These are phyloP conservation scores for Fusarium guadeloupense DNA, from an alignment of 2,329 filamentous ascomycete species.

Conservation along the genomic window DNA sequence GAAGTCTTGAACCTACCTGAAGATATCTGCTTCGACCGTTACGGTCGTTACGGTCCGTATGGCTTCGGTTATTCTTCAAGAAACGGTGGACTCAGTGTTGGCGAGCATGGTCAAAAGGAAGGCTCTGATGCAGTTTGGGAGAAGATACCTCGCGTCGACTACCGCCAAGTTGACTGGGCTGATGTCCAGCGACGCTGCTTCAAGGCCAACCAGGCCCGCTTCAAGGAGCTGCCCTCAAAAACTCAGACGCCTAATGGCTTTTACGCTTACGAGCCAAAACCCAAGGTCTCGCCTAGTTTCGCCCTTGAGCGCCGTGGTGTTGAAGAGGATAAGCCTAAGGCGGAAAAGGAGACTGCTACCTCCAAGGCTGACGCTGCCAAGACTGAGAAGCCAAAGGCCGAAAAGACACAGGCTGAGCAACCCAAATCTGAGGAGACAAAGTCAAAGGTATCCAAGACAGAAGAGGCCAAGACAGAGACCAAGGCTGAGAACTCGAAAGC, in stretches of 20 bases:
- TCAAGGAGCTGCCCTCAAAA: slow-evolving; percentile 59
- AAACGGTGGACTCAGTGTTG: slow-evolving; percentile 84
- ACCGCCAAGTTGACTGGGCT: slow-evolving; percentile 79
- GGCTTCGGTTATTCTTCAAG: slow-evolving; percentile 85
- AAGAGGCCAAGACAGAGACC: slow-evolving; percentile 4
- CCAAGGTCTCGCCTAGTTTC: slow-evolving; percentile 3
- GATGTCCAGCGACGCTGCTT: slow-evolving; percentile 79
- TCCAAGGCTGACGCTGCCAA: slow-evolving; percentile 1
- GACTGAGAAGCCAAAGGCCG: slow-evolving; percentile 9
- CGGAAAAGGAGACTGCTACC: slow-evolving; percentile 26
- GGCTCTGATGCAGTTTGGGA: slow-evolving; percentile 84
- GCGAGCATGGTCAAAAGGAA: slow-evolving; percentile 83
- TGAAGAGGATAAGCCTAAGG: slow-evolving; percentile 24
- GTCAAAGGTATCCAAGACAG: not conserved
- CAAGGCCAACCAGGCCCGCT: slow-evolving; percentile 74
- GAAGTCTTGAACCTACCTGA: slow-evolving; percentile 80
- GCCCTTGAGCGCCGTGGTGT: slow-evolving; percentile 18
- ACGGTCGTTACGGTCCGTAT: slow-evolving; percentile 87
- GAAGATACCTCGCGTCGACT: slow-evolving; percentile 77
- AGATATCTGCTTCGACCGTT: slow-evolving; percentile 93
- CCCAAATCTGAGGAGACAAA: slow-evolving; percentile 7
- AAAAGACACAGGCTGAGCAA: not conserved
- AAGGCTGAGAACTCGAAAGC: slow-evolving; percentile 7
- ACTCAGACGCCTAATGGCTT: slow-evolving; percentile 59
- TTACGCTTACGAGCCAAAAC: slow-evolving; percentile 54